These are phyloP conservation scores for Neoascochyta sp. DNA, from an alignment of 2,329 filamentous ascomycete species.

Conservation along the genomic window DNA sequence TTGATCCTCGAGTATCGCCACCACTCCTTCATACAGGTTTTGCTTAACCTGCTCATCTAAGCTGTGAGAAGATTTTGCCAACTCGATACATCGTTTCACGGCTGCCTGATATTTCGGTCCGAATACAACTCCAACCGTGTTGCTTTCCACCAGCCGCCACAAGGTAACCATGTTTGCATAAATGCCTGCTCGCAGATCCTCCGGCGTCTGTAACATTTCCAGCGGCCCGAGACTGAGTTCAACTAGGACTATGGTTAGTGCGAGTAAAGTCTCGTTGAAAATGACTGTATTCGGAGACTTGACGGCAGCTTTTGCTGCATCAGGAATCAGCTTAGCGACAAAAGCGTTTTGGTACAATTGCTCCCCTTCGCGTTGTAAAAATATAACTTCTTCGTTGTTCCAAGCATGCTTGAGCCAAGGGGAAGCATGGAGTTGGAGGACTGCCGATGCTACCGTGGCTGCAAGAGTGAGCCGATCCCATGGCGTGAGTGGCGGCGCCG, in stretches of 20 bases:
- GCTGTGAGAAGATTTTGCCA: slow-evolving; percentile 1
- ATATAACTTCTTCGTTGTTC: slow-evolving; percentile 1
- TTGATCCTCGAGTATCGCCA: slow-evolving; percentile 4
- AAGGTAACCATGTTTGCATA: slow-evolving; percentile 1
- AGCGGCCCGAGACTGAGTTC: slow-evolving; percentile 4
- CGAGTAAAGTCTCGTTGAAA: slow-evolving; percentile 2
- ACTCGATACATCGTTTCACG: slow-evolving; percentile 1
- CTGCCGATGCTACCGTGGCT: slow-evolving; percentile 2
- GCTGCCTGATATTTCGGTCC: slow-evolving; percentile 2
- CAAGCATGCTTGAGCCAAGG: slow-evolving; percentile 3
- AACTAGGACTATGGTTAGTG: slow-evolving; percentile 2
- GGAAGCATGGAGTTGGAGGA: slow-evolving; percentile 4
- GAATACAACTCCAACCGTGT: slow-evolving; percentile 1
- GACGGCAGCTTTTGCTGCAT: not conserved
- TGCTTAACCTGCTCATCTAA: slow-evolving; percentile 3
- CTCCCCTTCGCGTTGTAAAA: slow-evolving; percentile 1
- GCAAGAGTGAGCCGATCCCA: slow-evolving; percentile 3
- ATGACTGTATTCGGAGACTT: not conserved
- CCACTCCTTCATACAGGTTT: slow-evolving; percentile 2
- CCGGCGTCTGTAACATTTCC: slow-evolving; percentile 2
- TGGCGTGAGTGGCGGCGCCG: not conserved
- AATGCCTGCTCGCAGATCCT: slow-evolving; percentile 1
- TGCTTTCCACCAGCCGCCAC: not conserved
- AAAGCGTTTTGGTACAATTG: not conserved
- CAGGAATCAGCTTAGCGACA: not conserved